Evolutionary conservation across 257 asterid genomes (phyloP).

Genomic region (Lavandula angustifolia): DNA sequence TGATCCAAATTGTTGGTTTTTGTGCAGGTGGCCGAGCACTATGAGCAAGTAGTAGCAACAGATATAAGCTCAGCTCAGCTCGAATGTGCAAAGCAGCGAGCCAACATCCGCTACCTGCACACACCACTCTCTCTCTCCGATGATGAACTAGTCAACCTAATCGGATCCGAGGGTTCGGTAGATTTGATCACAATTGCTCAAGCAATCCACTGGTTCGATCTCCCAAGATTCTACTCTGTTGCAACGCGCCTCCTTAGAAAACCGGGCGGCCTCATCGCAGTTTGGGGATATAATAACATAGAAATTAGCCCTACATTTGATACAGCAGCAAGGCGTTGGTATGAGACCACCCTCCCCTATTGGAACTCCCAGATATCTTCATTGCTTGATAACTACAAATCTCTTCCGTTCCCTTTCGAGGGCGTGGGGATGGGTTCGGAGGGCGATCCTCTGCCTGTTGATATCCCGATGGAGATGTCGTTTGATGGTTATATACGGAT

Average conservation of each 20-base stretch:
- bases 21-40: conserved; percentile 1
- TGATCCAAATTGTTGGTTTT: no score
- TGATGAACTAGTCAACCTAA: conserved; percentile 24
- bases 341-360: not conserved
- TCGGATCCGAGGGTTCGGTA: conserved; percentile 28
- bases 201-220: conserved; percentile 54
- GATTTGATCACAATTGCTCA: conserved; percentile 38
- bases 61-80: conserved; percentile 42
- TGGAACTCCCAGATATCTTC: not conserved
- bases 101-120: conserved; percentile 35
- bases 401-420: conserved; percentile 10
- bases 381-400: not conserved
- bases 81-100: conserved; percentile 30
- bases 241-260: conserved; percentile 32
- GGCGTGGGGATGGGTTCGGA: conserved; percentile 33
- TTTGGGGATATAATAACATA: not conserved
- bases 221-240: conserved; percentile 38
- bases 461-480: conserved; percentile 33
- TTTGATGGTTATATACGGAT: conserved; percentile 30
- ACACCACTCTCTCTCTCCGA: conserved; percentile 38
- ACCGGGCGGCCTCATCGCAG: conserved; percentile 4
- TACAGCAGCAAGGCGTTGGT: not conserved
- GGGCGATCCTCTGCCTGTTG: conserved; percentile 26
- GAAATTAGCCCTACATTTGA: not conserved
- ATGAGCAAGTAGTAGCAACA: conserved; percentile 43